Evolutionary conservation across 768 basidiomycete species (phyloP).

Genomic region (Boletus reticuloceps): DNA sequence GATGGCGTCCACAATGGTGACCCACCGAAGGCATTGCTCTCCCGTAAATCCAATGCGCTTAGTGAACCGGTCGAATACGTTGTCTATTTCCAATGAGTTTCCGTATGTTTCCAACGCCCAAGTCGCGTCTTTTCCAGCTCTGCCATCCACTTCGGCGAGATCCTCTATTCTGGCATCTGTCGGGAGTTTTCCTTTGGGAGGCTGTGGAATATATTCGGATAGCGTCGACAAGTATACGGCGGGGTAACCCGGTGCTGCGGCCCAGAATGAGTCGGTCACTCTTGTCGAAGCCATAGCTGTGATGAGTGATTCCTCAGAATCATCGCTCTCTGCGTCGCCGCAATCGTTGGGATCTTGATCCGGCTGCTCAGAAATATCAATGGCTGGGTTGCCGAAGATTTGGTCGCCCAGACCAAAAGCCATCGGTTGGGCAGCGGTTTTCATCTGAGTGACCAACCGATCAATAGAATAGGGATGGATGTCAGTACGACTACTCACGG

Average conservation of each 20-base stretch:
- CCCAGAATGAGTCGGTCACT: slow-evolving; percentile 65
- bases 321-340: slow-evolving; percentile 37
- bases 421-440: slow-evolving; percentile 27
- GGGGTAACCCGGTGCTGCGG: slow-evolving; percentile 58
- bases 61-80: slow-evolving; percentile 83
- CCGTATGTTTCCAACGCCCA: slow-evolving; percentile 81
- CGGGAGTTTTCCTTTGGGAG: slow-evolving; percentile 46
- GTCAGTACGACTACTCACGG: slow-evolving; percentile 41
- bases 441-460: slow-evolving; percentile 18
- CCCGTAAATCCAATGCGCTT: slow-evolving; percentile 67
- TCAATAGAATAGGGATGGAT: not conserved
- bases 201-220: slow-evolving; percentile 67
- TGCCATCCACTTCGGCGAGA: slow-evolving; percentile 40
- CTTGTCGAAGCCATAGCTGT: slow-evolving; percentile 56
- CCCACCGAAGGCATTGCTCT: slow-evolving; percentile 84
- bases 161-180: slow-evolving; percentile 40
- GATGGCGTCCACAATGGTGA: not conserved
- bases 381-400: slow-evolving; percentile 50
- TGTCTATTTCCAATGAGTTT: slow-evolving; percentile 75
- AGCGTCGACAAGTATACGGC: slow-evolving; percentile 73
- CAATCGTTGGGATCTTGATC: slow-evolving; percentile 20
- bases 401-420: slow-evolving; percentile 62
- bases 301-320: slow-evolving; percentile 48
- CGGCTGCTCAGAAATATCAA: slow-evolving; percentile 14
- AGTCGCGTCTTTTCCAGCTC: slow-evolving; percentile 44